Percentiles rank a stretch among this genome's conserved stretches.
These are phyloP conservation scores for Eimeria necatrix DNA, from an alignment of 169 alveolate genomes.

Conservation along the genomic window DNA sequence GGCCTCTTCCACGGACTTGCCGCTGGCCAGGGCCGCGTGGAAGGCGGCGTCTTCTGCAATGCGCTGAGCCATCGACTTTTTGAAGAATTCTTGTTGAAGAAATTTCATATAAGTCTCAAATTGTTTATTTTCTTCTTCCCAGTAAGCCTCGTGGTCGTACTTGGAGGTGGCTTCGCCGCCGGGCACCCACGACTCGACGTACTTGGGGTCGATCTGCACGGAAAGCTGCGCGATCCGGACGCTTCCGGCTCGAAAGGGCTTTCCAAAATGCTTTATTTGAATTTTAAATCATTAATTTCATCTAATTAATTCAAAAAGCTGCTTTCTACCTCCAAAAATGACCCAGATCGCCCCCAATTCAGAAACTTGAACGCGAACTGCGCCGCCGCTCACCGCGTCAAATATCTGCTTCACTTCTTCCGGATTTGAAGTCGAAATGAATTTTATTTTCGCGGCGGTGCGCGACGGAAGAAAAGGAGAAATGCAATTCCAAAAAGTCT, in stretches of 20 bases:
- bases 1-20: slow-evolving; percentile 27
- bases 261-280: no score
- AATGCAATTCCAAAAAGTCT: slow-evolving; percentile 78
- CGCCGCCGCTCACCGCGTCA: slow-evolving; percentile 34
- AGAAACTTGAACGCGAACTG: no score
- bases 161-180: slow-evolving; percentile 58
- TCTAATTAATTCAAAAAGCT: no score
- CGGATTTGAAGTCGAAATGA: slow-evolving; percentile 29
- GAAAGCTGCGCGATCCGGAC: no score
- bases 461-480: slow-evolving; percentile 71
- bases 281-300: no score
- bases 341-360: no score
- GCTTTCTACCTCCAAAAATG: no score
- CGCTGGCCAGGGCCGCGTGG: slow-evolving; percentile 33
- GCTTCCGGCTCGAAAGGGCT: no score
- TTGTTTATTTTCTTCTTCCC: slow-evolving; percentile 77
- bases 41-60: slow-evolving; percentile 34
- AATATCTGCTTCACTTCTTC: slow-evolving; percentile 43
- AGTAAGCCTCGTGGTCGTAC: slow-evolving; percentile 72
- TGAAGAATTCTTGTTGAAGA: slow-evolving; percentile 70
- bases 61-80: slow-evolving; percentile 58
- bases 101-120: slow-evolving; percentile 78
- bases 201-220: slow-evolving; percentile 31
- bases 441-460: slow-evolving; percentile 55
- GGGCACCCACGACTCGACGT: slow-evolving; percentile 70